Conservation (phyloP, 2,329 filamentous ascomycete genomes). For the Epichloe aotearoae region DNA sequence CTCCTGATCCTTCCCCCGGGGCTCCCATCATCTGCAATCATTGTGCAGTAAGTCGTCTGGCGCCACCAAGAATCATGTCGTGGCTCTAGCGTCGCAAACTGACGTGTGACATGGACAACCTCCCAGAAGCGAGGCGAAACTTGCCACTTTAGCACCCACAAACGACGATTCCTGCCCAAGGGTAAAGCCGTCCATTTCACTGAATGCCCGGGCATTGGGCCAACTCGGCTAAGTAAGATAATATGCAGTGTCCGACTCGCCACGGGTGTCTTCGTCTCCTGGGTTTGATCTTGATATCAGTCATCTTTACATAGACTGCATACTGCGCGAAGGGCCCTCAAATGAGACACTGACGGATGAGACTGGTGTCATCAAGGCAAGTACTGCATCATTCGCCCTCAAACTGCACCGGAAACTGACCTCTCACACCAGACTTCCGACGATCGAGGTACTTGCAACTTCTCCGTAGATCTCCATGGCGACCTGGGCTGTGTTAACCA, state of each 20-base stretch:
- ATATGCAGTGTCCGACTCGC: background rate
- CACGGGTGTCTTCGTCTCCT: background rate
- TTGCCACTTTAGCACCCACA: constrained; percentile 3
- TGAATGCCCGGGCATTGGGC: background rate
- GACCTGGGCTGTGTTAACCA: background rate
- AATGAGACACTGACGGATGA: constrained; percentile 2
- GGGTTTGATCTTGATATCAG: background rate
- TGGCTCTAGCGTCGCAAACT: background rate
- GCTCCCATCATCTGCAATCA: background rate
- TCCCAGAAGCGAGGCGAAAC: constrained; percentile 1
- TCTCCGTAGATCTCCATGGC: background rate
- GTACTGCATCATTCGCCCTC: background rate
- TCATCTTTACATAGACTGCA: constrained; percentile 2
- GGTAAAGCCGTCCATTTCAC: background rate
- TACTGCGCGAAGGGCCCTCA: background rate
- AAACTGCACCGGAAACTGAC: background rate
- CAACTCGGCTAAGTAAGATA: background rate
- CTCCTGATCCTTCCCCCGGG: background rate
- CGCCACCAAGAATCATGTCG: background rate
- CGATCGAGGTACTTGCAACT: constrained; percentile 1
- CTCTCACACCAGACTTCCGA: constrained; percentile 2
- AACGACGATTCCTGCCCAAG: constrained; percentile 2
- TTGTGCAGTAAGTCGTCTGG: constrained; percentile 1
- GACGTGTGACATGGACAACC: background rate
- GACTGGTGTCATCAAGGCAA: constrained; percentile 1